Base-by-base conservation (phyloP, 2,329 filamentous ascomycete species). In the Neonectria punicea region DNA sequence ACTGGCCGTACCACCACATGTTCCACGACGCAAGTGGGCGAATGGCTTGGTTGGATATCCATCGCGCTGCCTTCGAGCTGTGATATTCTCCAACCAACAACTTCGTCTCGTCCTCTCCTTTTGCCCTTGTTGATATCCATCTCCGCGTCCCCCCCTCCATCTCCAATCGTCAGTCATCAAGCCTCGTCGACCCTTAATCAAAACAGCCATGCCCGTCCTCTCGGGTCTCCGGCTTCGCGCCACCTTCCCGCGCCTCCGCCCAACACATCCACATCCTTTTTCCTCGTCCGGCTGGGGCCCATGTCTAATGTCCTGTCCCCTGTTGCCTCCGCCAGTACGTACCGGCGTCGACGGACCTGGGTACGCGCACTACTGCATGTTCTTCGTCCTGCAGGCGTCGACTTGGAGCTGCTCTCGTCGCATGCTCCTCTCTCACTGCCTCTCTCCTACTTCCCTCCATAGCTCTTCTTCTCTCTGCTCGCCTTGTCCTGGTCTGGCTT, bases 111-210 rank as follows among this genome's bases (percentile, higher is more conserved):
- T 41, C 53, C 43, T 53, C 58, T 57, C 50, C 59, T 55, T 50
- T 63, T 50, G 49, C 61, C 63, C 53, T 53, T 58, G 51, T 46
- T 41, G 61, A 54, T 50, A 53, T 62, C 58, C 49, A 60, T 56
- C 61, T 64, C 59, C 57, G 65, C 60, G 55, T 54, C 34, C 55
- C 36, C 34, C 56, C 67, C 63, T 66, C 60, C 63, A 70, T 61
- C 62, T 66, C 65, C 47, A 62, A 62, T 73, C 61, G 57, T 50
- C 59, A 70, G 60, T 67, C 58, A 66, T 53, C 69, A 74, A 74
- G 72, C 72, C 72, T 74, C 69, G 72, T 67, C 68, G 69, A 74
- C 72, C 72, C 72, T 74, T 74, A 74, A 74, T 74, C 72, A 74
- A 74, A 74, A 62, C 57, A 72, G 63, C 63, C 66, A 74, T 70